phyloP scores from a whole-genome alignment of 495 filamentous ascomycete species.

The Parachaetomium inaequale region DNA sequence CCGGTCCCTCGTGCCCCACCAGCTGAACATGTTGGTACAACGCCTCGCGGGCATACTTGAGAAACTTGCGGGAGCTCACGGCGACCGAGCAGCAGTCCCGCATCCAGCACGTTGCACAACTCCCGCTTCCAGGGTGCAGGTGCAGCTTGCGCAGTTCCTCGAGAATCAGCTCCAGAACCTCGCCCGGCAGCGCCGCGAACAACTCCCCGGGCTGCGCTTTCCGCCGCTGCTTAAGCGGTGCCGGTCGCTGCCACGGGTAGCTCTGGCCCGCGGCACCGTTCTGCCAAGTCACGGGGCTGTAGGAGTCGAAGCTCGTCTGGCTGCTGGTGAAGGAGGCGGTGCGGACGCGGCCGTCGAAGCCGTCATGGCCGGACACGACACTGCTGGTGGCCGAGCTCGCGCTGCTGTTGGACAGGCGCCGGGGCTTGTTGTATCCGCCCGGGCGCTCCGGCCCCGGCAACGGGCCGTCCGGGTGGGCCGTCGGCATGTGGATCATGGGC shows the following conservation, averaged over 20 bases:
- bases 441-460: conserved; percentile 15
- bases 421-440: conserved; percentile 16
- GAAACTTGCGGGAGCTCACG: conserved; percentile 63
- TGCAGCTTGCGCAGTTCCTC: conserved; percentile 48
- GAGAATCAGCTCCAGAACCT: conserved; percentile 54
- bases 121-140: conserved; percentile 38
- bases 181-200: conserved; percentile 54
- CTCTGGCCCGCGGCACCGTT: background rate
- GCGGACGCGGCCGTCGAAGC: conserved; percentile 27
- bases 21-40: conserved; percentile 72
- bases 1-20: conserved; percentile 61
- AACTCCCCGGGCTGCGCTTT: conserved; percentile 45
- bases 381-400: conserved; percentile 25
- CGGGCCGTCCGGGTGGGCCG: conserved; percentile 14
- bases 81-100: conserved; percentile 67
- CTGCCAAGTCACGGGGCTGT: conserved; percentile 18
- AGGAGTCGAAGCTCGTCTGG: conserved; percentile 43
- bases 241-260: conserved; percentile 40
- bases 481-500: conserved; percentile 19
- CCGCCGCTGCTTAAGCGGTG: conserved; percentile 32
- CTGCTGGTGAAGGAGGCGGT: conserved; percentile 33
- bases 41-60: conserved; percentile 59
- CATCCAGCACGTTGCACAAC: conserved; percentile 74
- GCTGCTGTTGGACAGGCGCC: conserved; percentile 30
- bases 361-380: conserved; percentile 26